These are phyloP conservation scores for Coemansia sp. DNA, from an alignment of 192 early-diverging fungal species.

Conservation along the genomic window DNA sequence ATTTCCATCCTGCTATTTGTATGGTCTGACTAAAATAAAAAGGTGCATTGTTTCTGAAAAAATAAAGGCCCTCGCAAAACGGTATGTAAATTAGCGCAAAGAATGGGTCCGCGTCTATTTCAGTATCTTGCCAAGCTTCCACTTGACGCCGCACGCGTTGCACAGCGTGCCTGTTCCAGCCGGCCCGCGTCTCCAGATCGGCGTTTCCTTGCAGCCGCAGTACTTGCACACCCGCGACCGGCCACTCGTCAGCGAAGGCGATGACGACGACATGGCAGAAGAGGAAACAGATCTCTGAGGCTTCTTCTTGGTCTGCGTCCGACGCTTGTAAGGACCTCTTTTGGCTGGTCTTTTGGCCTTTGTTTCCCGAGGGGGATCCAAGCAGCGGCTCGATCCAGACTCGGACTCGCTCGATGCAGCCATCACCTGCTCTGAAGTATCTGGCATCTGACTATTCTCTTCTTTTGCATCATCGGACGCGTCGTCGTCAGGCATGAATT, in stretches of 20 bases:
- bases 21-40: conserved; percentile 10
- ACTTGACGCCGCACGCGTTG: conserved; percentile 80
- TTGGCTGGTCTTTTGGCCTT: background rate
- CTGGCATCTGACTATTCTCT: background rate
- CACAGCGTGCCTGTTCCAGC: conserved; percentile 69
- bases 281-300: background rate
- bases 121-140: conserved; percentile 77
- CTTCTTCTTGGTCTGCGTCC: background rate
- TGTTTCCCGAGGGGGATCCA: background rate
- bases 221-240: conserved; percentile 59
- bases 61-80: no score
- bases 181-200: conserved; percentile 78
- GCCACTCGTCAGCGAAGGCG: background rate
- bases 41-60: no score
- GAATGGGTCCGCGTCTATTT: conserved; percentile 8
- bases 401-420: background rate
- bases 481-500: background rate
- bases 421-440: background rate
- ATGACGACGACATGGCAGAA: background rate
- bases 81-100: background rate
- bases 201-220: conserved; percentile 64
- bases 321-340: conserved; percentile 8
- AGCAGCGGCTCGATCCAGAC: background rate
- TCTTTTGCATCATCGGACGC: background rate
- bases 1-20: conserved; percentile 40